Evolutionary conservation across 2,329 filamentous ascomycete genomes (phyloP).

Genomic region (Escovopsis sp.): DNA sequence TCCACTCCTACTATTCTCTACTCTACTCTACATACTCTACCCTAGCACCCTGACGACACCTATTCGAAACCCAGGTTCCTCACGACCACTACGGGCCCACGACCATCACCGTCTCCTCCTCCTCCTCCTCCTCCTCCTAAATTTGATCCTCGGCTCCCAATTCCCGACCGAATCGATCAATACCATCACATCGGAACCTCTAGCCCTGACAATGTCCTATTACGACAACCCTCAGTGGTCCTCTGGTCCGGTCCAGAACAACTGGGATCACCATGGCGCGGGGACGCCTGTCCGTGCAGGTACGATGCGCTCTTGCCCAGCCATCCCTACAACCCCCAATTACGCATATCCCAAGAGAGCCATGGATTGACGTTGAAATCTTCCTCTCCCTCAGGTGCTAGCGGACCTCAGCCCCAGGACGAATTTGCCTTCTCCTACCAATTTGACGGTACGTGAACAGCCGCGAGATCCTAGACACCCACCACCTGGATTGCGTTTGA

Average conservation of each 20-base stretch:
- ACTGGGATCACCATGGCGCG: constrained; percentile 31
- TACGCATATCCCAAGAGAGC: background rate
- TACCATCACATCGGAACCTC: no score
- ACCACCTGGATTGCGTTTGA: no score
- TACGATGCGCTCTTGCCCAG: constrained; percentile 11
- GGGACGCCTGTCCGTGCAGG: constrained; percentile 26
- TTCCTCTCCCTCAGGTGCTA: constrained; percentile 43
- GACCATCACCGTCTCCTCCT: background rate
- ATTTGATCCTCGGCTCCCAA: background rate
- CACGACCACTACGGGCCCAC: background rate
- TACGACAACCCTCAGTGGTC: constrained; percentile 30
- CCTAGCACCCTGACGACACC: background rate
- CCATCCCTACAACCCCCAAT: background rate
- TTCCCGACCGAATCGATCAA: background rate
- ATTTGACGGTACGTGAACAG: constrained; percentile 61
- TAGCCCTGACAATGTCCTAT: constrained; percentile 24
- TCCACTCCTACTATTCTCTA: background rate
- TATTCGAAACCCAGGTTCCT: background rate
- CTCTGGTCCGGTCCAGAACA: constrained; percentile 22
- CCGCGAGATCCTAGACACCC: background rate
- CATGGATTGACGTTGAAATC: background rate
- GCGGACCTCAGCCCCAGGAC: constrained; percentile 58
- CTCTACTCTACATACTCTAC: background rate
- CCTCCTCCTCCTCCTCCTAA: constrained; percentile 1
- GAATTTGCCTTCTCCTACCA: constrained; percentile 76